Evolutionary conservation across 2,329 filamentous ascomycete genomes (phyloP).

Genomic region (Aspergillus sp.): DNA sequence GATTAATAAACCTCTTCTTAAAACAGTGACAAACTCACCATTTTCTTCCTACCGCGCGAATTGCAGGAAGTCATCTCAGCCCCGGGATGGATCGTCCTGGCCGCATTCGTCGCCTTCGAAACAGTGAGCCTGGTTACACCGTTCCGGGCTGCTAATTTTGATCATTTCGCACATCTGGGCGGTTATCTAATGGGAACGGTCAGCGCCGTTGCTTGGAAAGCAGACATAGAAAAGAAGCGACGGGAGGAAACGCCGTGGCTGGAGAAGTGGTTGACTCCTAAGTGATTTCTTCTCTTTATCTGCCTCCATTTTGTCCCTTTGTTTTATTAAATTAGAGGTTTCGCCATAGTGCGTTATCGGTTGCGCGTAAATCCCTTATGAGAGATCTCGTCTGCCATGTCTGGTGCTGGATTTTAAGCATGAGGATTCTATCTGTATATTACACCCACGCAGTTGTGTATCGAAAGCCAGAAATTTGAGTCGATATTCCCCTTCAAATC

Average conservation of each 20-base stretch:
- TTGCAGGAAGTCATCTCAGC: slow-evolving; percentile 36
- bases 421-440: too few species aligned
- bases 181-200: slow-evolving; percentile 32
- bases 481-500: too few species aligned
- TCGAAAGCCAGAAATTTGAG: too few species aligned
- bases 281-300: not conserved
- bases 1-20: slow-evolving; percentile 2
- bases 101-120: slow-evolving; percentile 30
- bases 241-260: slow-evolving; percentile 11
- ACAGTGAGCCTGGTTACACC: slow-evolving; percentile 24
- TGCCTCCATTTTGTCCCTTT: not conserved
- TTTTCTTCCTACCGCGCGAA: slow-evolving; percentile 34
- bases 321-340: not conserved
- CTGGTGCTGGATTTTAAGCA: not conserved
- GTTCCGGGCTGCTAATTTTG: slow-evolving; percentile 26
- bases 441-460: too few species aligned
- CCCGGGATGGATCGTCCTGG: slow-evolving; percentile 32
- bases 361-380: not conserved
- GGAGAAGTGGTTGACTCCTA: slow-evolving; percentile 2
- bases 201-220: slow-evolving; percentile 9
- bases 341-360: too few species aligned
- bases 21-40: slow-evolving; percentile 32
- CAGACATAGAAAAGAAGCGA: slow-evolving; percentile 7
- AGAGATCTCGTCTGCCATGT: not conserved
- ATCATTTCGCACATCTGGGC: slow-evolving; percentile 37